Evolutionary conservation across 495 filamentous ascomycete species (phyloP).

Genomic region (Penicillium paradoxum): DNA sequence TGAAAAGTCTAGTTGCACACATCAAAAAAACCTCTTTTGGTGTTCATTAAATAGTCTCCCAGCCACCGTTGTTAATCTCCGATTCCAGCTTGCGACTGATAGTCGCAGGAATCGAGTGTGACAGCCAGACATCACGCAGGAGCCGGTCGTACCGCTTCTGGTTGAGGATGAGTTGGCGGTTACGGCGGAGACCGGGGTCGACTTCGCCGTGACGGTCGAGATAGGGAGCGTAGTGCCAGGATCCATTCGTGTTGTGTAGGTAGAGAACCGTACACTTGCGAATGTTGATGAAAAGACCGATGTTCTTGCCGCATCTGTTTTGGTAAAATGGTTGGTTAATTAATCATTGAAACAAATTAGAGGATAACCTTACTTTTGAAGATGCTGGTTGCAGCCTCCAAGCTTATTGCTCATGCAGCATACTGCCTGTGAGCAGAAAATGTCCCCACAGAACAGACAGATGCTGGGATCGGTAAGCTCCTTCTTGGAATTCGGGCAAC

Average conservation of each 20-base stretch:
- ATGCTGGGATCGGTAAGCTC: conserved; percentile 84
- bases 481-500: conserved; percentile 84
- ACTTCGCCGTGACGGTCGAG: conserved; percentile 93
- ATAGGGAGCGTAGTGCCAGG: conserved; percentile 83
- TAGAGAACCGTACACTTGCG: conserved; percentile 89
- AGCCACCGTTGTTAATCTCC: conserved; percentile 93
- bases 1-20: background rate
- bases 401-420: conserved; percentile 75
- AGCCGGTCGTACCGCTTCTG: conserved; percentile 90
- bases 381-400: conserved; percentile 87
- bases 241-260: conserved; percentile 73
- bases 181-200: conserved; percentile 75
- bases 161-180: conserved; percentile 83
- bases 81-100: conserved; percentile 87
- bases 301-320: conserved; percentile 74
- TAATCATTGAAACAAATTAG: background rate
- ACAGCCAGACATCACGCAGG: conserved; percentile 79
- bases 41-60: conserved; percentile 73
- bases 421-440: conserved; percentile 89
- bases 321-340: background rate
- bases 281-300: conserved; percentile 93
- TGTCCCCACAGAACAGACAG: conserved; percentile 92
- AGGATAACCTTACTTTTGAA: conserved; percentile 56
- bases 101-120: conserved; percentile 78
- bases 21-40: conserved; percentile 5